These are phyloP conservation scores for Dioscorea alata DNA, from an alignment of 106 monocot genomes.

Conservation along the genomic window DNA sequence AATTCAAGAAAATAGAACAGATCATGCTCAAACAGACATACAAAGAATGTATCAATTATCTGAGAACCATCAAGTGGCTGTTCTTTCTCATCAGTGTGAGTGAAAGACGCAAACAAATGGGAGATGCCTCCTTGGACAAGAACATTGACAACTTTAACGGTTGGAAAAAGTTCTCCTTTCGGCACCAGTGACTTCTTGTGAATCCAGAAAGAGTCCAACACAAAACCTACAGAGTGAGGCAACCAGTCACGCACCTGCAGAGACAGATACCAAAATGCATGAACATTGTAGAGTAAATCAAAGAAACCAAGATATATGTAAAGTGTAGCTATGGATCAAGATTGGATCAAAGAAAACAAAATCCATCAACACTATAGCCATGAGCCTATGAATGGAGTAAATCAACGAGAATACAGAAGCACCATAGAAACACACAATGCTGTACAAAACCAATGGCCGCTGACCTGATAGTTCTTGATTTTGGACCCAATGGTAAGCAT, in stretches of 20 bases:
- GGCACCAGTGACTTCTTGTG: constrained; percentile 51
- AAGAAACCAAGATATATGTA: neutral
- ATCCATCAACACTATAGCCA: no score
- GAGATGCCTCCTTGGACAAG: constrained; percentile 38
- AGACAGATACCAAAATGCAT: neutral
- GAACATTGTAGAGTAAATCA: neutral
- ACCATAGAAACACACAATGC: no score
- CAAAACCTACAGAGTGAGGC: constrained; percentile 68
- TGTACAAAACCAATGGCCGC: neutral
- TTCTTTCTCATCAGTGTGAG: constrained; percentile 49
- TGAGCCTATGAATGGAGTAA: no score
- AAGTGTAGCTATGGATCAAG: no score
- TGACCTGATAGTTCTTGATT: constrained; percentile 74
- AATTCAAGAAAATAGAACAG: neutral
- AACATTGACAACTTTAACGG: constrained; percentile 54
- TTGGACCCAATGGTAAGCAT: constrained; percentile 67
- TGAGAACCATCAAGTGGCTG: constrained; percentile 43
- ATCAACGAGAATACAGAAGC: no score
- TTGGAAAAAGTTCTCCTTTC: constrained; percentile 68
- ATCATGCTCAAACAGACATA: no score
- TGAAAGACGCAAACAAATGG: constrained; percentile 56
- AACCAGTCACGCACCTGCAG: constrained; percentile 76
- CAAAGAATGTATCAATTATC: constrained; percentile 54
- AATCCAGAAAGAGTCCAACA: constrained; percentile 34
- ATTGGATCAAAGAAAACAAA: no score